Evolutionary conservation across 2,329 filamentous ascomycete genomes (phyloP).

Genomic region (Periconia sp.): DNA sequence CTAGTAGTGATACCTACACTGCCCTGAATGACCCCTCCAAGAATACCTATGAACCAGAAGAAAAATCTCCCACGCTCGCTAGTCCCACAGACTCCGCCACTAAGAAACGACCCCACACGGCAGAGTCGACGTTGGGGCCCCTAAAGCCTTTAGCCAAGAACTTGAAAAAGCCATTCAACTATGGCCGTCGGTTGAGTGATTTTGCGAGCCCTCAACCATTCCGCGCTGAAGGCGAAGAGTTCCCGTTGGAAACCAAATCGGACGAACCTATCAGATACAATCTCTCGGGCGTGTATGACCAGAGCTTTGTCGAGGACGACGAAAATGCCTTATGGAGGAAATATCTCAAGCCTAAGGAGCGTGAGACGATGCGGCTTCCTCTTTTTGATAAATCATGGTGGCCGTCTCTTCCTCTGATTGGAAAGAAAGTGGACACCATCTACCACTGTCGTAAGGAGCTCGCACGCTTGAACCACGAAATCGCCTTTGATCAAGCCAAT

Average conservation of each 20-base stretch:
- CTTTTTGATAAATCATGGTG: conserved; percentile 63
- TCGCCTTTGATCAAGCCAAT: conserved; percentile 84
- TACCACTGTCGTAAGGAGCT: conserved; percentile 86
- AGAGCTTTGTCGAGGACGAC: conserved; percentile 32
- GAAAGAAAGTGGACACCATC: conserved; percentile 92
- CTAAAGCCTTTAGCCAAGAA: conserved; percentile 16
- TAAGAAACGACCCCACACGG: conserved; percentile 16
- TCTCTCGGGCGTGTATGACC: conserved; percentile 31
- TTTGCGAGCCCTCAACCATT: conserved; percentile 51
- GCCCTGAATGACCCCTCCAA: conserved; percentile 26
- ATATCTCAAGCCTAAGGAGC: conserved; percentile 78
- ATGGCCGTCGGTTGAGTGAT: conserved; percentile 30
- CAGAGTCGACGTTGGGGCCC: conserved; percentile 18
- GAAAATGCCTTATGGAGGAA: conserved; percentile 69
- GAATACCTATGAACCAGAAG: conserved; percentile 26
- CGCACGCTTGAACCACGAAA: conserved; percentile 85
- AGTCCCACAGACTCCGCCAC: conserved; percentile 23
- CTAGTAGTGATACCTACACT: conserved; percentile 36
- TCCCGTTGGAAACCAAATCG: conserved; percentile 32
- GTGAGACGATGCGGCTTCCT: conserved; percentile 80
- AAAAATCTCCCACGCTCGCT: conserved; percentile 19
- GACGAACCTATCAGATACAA: conserved; percentile 34
- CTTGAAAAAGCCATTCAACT: conserved; percentile 24
- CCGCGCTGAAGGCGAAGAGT: conserved; percentile 40
- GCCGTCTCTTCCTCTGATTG: conserved; percentile 74